These are phyloP conservation scores for Candida namnaoensis DNA, from an alignment of 805 yeast species.

Conservation along the genomic window DNA sequence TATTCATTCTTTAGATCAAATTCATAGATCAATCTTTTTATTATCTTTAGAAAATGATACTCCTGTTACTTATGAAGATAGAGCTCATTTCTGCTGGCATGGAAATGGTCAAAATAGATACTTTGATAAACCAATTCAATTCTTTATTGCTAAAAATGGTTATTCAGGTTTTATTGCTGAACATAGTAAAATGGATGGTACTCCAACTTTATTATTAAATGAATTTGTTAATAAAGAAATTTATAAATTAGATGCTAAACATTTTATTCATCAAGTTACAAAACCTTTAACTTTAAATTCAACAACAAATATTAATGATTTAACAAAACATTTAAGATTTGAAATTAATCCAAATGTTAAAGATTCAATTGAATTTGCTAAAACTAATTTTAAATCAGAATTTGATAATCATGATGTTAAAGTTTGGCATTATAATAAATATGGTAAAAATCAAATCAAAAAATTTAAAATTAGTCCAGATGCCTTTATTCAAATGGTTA, in stretches of 20 bases:
- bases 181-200: conserved; percentile 97
- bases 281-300: neutral
- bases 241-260: conserved; percentile 30
- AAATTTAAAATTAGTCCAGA: conserved; percentile 85
- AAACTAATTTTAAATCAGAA: conserved; percentile 42
- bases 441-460: conserved; percentile 83
- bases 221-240: conserved; percentile 60
- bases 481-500: conserved; percentile 82
- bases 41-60: conserved; percentile 65
- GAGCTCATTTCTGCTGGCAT: conserved; percentile 84
- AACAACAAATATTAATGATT: neutral
- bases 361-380: conserved; percentile 46
- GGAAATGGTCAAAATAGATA: conserved; percentile 90
- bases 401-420: conserved; percentile 59
- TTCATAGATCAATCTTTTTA: conserved; percentile 73
- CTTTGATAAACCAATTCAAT: conserved; percentile 87
- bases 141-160: conserved; percentile 74
- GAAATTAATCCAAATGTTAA: conserved; percentile 47
- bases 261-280: conserved; percentile 9
- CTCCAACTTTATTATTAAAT: conserved; percentile 86
- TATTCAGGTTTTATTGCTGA: conserved; percentile 91
- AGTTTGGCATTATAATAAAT: conserved; percentile 73
- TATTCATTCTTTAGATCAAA: conserved; percentile 49
- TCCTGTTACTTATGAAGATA: conserved; percentile 76
- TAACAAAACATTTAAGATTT: conserved; percentile 35